These are phyloP conservation scores for Agaricus sinodeliciosus DNA, from an alignment of 768 basidiomycete species.

Conservation along the genomic window DNA sequence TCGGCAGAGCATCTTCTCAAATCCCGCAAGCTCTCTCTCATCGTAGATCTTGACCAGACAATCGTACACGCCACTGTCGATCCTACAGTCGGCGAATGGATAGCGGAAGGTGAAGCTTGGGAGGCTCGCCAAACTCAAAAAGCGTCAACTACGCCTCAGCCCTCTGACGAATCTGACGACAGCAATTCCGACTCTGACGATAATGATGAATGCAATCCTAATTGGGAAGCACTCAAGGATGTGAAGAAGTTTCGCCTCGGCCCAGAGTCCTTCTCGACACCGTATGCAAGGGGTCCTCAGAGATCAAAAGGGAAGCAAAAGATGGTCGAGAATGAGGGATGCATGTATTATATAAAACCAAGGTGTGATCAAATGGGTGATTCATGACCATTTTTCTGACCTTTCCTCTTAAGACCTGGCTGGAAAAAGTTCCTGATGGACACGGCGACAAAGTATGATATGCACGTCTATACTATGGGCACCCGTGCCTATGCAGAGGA, in stretches of 20 bases:
- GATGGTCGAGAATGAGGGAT: slow-evolving; percentile 68
- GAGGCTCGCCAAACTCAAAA: slow-evolving; percentile 50
- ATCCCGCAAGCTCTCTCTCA: slow-evolving; percentile 79
- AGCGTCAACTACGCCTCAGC: slow-evolving; percentile 23
- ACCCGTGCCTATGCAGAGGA: slow-evolving; percentile 95
- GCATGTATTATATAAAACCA: slow-evolving; percentile 97
- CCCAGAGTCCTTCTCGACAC: slow-evolving; percentile 62
- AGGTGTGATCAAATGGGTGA: slow-evolving; percentile 43
- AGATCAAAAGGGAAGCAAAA: slow-evolving; percentile 55
- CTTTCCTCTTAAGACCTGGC: slow-evolving; percentile 54
- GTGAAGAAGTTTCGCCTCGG: slow-evolving; percentile 85
- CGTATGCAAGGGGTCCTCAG: slow-evolving; percentile 26
- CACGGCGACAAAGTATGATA: slow-evolving; percentile 80
- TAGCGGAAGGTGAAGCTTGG: slow-evolving; percentile 78
- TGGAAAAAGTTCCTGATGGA: slow-evolving; percentile 69
- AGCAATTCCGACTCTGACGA: slow-evolving; percentile 39
- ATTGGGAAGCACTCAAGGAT: slow-evolving; percentile 87
- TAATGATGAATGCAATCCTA: slow-evolving; percentile 77
- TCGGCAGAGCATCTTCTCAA: slow-evolving; percentile 74
- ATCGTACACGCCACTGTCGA: slow-evolving; percentile 98
- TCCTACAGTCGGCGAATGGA: slow-evolving; percentile 98
- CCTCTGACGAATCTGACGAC: slow-evolving; percentile 33
- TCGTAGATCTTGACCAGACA: slow-evolving; percentile 98
- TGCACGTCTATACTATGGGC: slow-evolving; percentile 99
- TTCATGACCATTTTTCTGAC: slow-evolving; percentile 9